Conservation (phyloP, 768 basidiomycete species). For the Amanita brunnescens region DNA sequence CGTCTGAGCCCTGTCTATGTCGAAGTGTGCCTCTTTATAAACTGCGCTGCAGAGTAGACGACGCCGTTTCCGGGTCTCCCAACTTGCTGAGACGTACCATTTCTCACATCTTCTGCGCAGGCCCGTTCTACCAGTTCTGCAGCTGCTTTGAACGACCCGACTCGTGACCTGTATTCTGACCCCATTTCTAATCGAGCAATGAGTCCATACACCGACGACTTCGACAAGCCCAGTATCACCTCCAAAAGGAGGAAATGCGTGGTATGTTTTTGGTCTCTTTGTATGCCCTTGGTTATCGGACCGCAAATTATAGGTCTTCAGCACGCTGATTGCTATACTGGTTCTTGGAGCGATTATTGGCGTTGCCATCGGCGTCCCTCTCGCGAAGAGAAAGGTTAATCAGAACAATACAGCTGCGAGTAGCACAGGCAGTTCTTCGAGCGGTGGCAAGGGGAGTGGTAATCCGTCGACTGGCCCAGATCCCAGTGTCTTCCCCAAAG, state of each 20-base stretch:
- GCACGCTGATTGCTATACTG: background rate
- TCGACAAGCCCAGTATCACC: background rate
- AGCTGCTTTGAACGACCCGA: background rate
- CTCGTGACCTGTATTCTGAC: background rate
- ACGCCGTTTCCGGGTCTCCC: background rate
- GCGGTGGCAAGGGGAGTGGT: background rate
- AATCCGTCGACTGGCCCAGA: constrained; percentile 41
- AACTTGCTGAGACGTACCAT: background rate
- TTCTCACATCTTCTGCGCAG: background rate
- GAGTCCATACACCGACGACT: constrained; percentile 3
- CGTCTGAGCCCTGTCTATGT: background rate
- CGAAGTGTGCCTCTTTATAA: background rate
- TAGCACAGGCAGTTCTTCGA: constrained; percentile 3
- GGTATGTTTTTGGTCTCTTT: constrained; percentile 8
- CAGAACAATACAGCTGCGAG: constrained; percentile 12
- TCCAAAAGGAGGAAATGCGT: constrained; percentile 17
- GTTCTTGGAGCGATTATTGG: constrained; percentile 34
- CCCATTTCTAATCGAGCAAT: background rate
- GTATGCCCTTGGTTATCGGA: too few relatives aligned
- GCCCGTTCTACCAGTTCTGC: background rate
- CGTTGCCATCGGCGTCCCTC: constrained; percentile 47
- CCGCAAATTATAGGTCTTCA: background rate
- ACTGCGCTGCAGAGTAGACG: background rate
- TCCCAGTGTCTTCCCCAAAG: constrained; percentile 70
- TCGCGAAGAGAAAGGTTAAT: constrained; percentile 31